phyloP scores from a whole-genome alignment of 257 asterid species.

The Nicotiana knightiana region DNA sequence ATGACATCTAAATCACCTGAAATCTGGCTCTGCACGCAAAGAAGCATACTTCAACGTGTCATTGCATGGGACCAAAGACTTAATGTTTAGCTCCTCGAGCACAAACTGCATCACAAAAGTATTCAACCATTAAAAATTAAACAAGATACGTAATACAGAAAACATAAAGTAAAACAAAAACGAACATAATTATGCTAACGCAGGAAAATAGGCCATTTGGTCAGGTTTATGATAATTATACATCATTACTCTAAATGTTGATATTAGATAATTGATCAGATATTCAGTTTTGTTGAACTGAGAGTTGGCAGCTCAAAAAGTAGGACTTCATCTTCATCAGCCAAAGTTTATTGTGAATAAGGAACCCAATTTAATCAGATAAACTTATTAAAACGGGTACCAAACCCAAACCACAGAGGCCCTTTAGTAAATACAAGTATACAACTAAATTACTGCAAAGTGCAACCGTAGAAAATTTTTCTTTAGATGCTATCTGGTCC shows the following conservation, averaged over 20 bases:
- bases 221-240: not conserved
- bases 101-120: constrained; percentile 38
- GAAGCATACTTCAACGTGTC: constrained; percentile 79
- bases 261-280: not conserved
- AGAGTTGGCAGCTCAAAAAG: not conserved
- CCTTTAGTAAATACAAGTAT: not conserved
- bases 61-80: constrained; percentile 72
- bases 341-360: not conserved
- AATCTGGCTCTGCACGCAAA: constrained; percentile 94
- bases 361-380: not conserved
- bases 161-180: not conserved
- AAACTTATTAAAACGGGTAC: not conserved
- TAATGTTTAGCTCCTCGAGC: constrained; percentile 90
- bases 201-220: not conserved
- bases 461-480: not conserved
- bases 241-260: not conserved
- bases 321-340: not conserved
- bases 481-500: not conserved
- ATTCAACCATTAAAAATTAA: not conserved
- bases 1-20: constrained; percentile 29
- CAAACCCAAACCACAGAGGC: not conserved
- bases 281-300: not conserved
- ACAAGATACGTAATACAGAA: not conserved
- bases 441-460: not conserved
- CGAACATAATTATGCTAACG: not conserved